Evolutionary conservation across 805 yeast species (phyloP).

Genomic region (Wickerhamiella cacticola): DNA sequence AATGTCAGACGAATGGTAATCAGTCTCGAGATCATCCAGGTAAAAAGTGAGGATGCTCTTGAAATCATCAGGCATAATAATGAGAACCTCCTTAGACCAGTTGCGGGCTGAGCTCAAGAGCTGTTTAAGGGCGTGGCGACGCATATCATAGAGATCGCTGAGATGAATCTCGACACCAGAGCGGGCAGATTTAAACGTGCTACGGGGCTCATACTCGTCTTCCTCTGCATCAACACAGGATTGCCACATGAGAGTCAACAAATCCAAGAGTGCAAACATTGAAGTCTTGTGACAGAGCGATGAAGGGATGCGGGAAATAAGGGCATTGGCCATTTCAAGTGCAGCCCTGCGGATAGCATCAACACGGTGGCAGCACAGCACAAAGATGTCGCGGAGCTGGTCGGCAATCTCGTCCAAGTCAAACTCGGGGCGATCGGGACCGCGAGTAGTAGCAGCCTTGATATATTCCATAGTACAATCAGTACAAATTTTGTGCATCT

Average conservation of each 20-base stretch:
- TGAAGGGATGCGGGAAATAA: constrained; percentile 60
- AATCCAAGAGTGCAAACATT: constrained; percentile 67
- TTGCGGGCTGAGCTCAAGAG: constrained; percentile 46
- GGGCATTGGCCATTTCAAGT: constrained; percentile 55
- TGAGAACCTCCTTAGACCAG: constrained; percentile 55
- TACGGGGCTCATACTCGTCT: constrained; percentile 76
- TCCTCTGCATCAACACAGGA: constrained; percentile 74
- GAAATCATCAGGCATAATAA: constrained; percentile 55
- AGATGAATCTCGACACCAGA: constrained; percentile 41
- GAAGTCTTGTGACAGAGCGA: constrained; percentile 63
- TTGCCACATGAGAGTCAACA: constrained; percentile 62
- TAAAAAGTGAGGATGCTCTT: constrained; percentile 71
- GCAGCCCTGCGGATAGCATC: constrained; percentile 68
- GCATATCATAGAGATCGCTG: constrained; percentile 67
- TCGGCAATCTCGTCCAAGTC: constrained; percentile 47
- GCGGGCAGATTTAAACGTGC: constrained; percentile 41
- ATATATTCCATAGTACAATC: constrained; percentile 48
- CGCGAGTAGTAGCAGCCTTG: constrained; percentile 32
- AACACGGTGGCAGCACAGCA: constrained; percentile 67
- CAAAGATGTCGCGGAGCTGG: constrained; percentile 57
- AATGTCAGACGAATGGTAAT: constrained; percentile 30
- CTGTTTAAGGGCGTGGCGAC: constrained; percentile 51
- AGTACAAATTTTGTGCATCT: constrained; percentile 52
- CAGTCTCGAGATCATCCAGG: constrained; percentile 34
- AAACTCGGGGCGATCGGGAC: constrained; percentile 44